Evolutionary conservation across 139 green algal genomes (phyloP).

Genomic region (Chlorella sorokiniana): DNA sequence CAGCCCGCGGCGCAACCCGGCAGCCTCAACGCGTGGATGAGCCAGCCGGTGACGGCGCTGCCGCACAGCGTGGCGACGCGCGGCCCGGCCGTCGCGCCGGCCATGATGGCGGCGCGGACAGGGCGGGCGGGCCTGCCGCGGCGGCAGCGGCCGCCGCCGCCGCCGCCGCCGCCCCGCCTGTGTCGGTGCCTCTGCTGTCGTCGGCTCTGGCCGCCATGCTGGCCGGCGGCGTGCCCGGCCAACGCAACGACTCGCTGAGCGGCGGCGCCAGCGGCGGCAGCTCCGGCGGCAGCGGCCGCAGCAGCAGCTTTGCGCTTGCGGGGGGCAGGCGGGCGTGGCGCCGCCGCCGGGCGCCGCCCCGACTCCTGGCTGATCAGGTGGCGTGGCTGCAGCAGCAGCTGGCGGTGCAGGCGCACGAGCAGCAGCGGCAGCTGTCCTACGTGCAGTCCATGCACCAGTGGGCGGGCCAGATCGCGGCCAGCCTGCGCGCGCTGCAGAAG

Average conservation of each 20-base stretch:
- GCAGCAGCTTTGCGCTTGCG: too few species aligned
- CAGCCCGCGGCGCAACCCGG: not conserved
- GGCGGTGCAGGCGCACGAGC: conserved; percentile 22
- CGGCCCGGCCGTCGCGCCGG: not conserved
- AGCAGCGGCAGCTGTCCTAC: conserved; percentile 23
- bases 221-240: not conserved
- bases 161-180: not conserved
- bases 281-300: not conserved
- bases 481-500: conserved; percentile 21
- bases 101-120: not conserved
- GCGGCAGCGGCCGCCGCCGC: not conserved
- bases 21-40: not conserved
- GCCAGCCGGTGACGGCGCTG: not conserved
- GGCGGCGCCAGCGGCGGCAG: not conserved
- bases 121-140: not conserved
- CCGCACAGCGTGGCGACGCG: not conserved
- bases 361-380: not conserved
- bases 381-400: conserved; percentile 21
- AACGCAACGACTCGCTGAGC: not conserved
- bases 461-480: conserved; percentile 25
- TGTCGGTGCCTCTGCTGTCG: conserved; percentile 18
- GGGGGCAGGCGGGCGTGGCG: not conserved
- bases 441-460: conserved; percentile 43
- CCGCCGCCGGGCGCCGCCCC: not conserved
- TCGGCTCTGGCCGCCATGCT: conserved; percentile 21